A percentile compares a stretch with the other conserved stretches of the same genome.
Evolutionary conservation across 2,329 filamentous ascomycete genomes (phyloP).

Genomic region (Ascochyta fabae): DNA sequence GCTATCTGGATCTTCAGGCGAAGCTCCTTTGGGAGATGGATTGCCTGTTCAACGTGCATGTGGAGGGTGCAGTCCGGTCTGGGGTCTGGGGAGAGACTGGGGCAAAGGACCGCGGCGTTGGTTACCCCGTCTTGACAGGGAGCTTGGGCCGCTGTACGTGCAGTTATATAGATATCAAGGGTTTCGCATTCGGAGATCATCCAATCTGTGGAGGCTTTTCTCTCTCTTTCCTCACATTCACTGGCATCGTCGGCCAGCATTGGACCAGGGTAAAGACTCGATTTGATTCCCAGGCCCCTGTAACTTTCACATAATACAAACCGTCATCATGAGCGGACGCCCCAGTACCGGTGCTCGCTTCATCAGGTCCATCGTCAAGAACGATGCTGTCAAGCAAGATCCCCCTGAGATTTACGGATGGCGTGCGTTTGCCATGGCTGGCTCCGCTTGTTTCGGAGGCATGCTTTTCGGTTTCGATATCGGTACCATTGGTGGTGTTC

Average conservation of each 20-base stretch:
- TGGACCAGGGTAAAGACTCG: constrained; percentile 9
- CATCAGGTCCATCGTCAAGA: constrained; percentile 66
- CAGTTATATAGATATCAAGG: constrained; percentile 35
- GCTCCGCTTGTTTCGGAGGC: constrained; percentile 72
- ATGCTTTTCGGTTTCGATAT: constrained; percentile 72
- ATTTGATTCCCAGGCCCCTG: background rate
- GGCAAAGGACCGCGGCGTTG: constrained; percentile 27
- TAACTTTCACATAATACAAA: background rate
- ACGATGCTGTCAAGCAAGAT: constrained; percentile 73
- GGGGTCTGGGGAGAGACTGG: constrained; percentile 16
- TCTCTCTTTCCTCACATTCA: constrained; percentile 20
- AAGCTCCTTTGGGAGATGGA: constrained; percentile 10
- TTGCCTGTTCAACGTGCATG: constrained; percentile 16
- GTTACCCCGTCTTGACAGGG: constrained; percentile 32
- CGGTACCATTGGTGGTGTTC: constrained; percentile 71
- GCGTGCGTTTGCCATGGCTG: constrained; percentile 69
- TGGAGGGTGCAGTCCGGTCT: constrained; percentile 24
- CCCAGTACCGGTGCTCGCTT: constrained; percentile 45
- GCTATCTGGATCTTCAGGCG: constrained; percentile 16
- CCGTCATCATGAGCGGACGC: constrained; percentile 11
- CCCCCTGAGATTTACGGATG: constrained; percentile 73
- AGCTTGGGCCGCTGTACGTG: constrained; percentile 31
- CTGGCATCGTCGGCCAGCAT: constrained; percentile 18
- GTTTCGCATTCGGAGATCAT: constrained; percentile 18
- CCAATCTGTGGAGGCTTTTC: constrained; percentile 28